Evolutionary conservation across 176 grass and related monocot species (phyloP).

Genomic region (Neostapfia colusana): DNA sequence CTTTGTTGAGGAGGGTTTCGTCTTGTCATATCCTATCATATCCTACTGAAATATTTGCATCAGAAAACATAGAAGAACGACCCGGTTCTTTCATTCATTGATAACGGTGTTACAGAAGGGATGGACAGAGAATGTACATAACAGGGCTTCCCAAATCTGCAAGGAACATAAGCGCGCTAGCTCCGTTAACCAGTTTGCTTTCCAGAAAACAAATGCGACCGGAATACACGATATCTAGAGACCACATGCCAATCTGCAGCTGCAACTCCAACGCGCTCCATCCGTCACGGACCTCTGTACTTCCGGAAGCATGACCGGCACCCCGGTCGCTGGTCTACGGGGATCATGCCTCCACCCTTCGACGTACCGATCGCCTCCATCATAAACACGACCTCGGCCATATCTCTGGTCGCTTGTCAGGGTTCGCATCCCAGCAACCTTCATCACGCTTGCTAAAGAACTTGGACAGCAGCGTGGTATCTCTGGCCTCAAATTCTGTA

Average conservation of each 20-base stretch:
- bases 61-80: too few relatives aligned
- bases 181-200: conserved; percentile 47
- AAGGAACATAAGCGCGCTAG: conserved; percentile 21
- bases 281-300: conserved; percentile 59
- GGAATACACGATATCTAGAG: too few relatives aligned
- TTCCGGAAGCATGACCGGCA: conserved; percentile 70
- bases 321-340: conserved; percentile 60
- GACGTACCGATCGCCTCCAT: conserved; percentile 81
- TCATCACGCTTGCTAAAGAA: conserved; percentile 81
- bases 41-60: too few relatives aligned
- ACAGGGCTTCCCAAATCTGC: conserved; percentile 6
- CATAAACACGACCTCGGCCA: conserved; percentile 81
- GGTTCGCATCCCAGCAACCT: conserved; percentile 86
- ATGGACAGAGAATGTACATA: conserved; percentile 42
- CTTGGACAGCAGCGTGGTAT: conserved; percentile 93
- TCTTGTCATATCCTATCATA: too few relatives aligned
- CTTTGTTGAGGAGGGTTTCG: too few relatives aligned
- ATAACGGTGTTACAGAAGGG: conserved; percentile 24
- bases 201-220: conserved; percentile 37
- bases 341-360: conserved; percentile 93
- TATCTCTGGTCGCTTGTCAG: conserved; percentile 85
- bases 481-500: conserved; percentile 90
- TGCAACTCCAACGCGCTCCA: neutral
- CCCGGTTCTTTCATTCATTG: conserved; percentile 31
- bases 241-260: conserved; percentile 16